Evolutionary conservation across 2,329 filamentous ascomycete genomes (phyloP).

Genomic region (Penicillium vulpinum): DNA sequence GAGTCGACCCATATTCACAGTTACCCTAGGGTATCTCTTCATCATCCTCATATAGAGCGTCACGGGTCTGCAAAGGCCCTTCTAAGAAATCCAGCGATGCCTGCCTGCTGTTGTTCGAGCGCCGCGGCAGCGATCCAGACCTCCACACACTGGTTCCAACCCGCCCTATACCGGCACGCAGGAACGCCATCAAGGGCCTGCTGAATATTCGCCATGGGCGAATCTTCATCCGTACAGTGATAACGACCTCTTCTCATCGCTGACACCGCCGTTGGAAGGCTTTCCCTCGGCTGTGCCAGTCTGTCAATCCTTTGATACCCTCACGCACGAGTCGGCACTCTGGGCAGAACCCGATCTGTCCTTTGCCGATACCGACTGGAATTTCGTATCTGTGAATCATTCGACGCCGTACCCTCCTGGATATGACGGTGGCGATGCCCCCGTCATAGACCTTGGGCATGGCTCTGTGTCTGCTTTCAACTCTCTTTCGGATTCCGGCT

Average conservation of each 20-base stretch:
- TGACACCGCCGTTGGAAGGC: conserved; percentile 14
- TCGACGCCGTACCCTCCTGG: conserved; percentile 6
- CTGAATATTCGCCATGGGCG: conserved; percentile 16
- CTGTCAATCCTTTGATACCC: conserved; percentile 20
- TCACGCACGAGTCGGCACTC: conserved; percentile 20
- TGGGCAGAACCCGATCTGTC: conserved; percentile 24
- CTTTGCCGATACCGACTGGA: conserved; percentile 24
- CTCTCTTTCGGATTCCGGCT: conserved; percentile 25
- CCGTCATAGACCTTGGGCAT: conserved; percentile 14
- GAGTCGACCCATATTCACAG: conserved; percentile 10
- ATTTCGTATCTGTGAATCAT: conserved; percentile 15
- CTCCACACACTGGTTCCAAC: conserved; percentile 17
- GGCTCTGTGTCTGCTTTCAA: conserved; percentile 17
- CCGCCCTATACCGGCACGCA: conserved; percentile 15
- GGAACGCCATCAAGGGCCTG: conserved; percentile 18
- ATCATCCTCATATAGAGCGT: conserved; percentile 9
- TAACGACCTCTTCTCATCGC: conserved; percentile 13
- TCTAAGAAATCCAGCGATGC: conserved; percentile 28
- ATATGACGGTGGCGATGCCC: conserved; percentile 14
- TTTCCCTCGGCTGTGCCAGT: conserved; percentile 18
- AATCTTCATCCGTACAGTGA: conserved; percentile 13
- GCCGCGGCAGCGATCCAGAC: conserved; percentile 18
- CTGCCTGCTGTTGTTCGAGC: conserved; percentile 22
- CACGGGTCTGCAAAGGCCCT: conserved; percentile 29
- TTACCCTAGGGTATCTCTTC: not conserved